phyloP scores from a whole-genome alignment of 192 early-diverging fungal species.

The Phycomyces blakesleeanus region DNA sequence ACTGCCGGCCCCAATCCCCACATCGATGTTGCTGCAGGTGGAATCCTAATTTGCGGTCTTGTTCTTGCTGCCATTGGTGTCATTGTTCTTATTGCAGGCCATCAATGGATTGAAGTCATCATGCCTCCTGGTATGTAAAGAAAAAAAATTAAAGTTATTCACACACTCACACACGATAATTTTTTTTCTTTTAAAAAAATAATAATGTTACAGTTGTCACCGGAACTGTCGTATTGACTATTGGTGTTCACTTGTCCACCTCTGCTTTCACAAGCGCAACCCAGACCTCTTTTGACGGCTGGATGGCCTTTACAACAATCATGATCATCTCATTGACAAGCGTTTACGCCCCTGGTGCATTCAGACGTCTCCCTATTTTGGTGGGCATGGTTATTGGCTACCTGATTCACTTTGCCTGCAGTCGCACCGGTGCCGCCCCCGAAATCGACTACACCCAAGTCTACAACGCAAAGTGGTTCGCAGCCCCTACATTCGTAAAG shows the following conservation, averaged over 20 bases:
- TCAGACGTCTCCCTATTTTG: constrained; percentile 47
- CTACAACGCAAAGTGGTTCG: constrained; percentile 43
- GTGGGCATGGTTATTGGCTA: constrained; percentile 43
- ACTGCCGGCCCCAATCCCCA: constrained; percentile 37
- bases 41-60: constrained; percentile 49
- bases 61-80: constrained; percentile 41
- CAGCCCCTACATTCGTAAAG: constrained; percentile 38
- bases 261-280: constrained; percentile 42
- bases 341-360: constrained; percentile 44
- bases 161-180: too few species aligned
- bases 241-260: constrained; percentile 47
- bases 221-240: constrained; percentile 51
- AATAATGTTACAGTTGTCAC: constrained; percentile 52
- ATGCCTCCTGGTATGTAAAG: constrained; percentile 48
- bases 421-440: constrained; percentile 29
- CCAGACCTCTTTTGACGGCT: constrained; percentile 38
- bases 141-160: too few species aligned
- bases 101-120: constrained; percentile 44
- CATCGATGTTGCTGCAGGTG: constrained; percentile 43
- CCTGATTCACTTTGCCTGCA: constrained; percentile 37
- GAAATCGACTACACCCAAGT: constrained; percentile 37
- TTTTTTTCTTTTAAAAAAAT: too few species aligned
- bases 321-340: constrained; percentile 38
- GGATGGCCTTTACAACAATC: constrained; percentile 52
- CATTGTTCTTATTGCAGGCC: constrained; percentile 41